Percentiles rank a stretch among this genome's conserved stretches.
Conservation (phyloP, 202 grass and related monocot species). For the Setaria viridis region DNA sequence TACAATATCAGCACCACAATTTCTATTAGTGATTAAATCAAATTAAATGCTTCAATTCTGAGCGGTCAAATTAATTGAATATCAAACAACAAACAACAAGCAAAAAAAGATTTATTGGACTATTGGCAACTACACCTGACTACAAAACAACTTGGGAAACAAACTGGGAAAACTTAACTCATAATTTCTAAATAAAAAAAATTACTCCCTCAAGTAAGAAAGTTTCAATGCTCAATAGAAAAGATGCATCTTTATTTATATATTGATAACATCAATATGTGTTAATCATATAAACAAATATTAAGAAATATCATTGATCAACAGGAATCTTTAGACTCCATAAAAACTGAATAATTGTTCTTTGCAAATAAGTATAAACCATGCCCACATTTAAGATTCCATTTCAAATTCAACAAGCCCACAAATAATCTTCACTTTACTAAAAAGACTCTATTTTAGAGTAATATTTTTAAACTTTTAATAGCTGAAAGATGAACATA, state of each 20-base stretch:
- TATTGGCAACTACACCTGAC: neutral
- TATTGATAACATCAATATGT: neutral
- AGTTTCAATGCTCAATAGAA: neutral
- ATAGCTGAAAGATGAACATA: neutral
- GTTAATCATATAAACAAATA: neutral
- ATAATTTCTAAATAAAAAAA: neutral
- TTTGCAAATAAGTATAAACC: slow-evolving; percentile 15
- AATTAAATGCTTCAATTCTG: neutral
- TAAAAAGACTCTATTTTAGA: neutral
- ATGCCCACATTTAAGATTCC: neutral
- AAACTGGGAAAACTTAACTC: neutral
- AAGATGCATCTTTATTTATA: neutral
- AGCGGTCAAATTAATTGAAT: neutral
- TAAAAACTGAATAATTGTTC: neutral
- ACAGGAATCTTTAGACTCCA: neutral
- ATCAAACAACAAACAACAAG: neutral
- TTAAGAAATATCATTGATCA: neutral
- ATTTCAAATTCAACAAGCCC: neutral
- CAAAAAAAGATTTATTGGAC: neutral
- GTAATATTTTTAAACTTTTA: neutral
- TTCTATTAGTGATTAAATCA: slow-evolving; percentile 17
- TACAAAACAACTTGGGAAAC: neutral
- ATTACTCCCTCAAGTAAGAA: neutral
- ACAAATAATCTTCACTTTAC: slow-evolving; percentile 9
- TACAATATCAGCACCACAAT: neutral